Conservation (phyloP, 805 yeast species). For the Yamadazyma sp. region DNA sequence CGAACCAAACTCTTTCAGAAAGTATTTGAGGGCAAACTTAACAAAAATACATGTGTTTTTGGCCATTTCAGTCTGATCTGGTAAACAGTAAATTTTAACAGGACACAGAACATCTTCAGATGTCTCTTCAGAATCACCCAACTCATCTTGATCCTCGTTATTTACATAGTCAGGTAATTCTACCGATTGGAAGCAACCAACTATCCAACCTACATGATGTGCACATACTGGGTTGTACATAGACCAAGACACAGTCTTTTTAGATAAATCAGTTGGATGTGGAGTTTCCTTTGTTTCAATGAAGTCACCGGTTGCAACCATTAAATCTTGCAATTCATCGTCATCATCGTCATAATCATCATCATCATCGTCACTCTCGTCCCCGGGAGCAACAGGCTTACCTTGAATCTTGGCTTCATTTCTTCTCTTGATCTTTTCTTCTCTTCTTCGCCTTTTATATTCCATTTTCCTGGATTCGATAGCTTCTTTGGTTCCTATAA, state of each 20-base stretch:
- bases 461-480: constrained; percentile 11
- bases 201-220: constrained; percentile 92
- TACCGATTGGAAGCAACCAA: constrained; percentile 78
- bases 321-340: constrained; percentile 48
- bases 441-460: constrained; percentile 10
- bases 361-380: constrained; percentile 22
- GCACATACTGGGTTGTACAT: constrained; percentile 84
- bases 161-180: constrained; percentile 41
- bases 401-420: constrained; percentile 4
- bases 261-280: constrained; percentile 70
- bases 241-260: constrained; percentile 71
- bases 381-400: constrained; percentile 18
- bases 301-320: constrained; percentile 70
- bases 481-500: constrained; percentile 35
- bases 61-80: constrained; percentile 55
- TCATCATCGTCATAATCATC: constrained; percentile 43
- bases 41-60: constrained; percentile 74
- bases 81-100: constrained; percentile 55
- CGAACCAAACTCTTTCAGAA: constrained; percentile 85
- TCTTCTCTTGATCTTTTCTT: constrained; percentile 4
- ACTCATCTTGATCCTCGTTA: constrained; percentile 28
- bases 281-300: constrained; percentile 65
- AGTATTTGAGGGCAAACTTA: constrained; percentile 76
- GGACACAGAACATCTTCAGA: constrained; percentile 25
- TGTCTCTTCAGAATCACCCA: constrained; percentile 25